These are phyloP conservation scores for Marchantia polymorpha DNA, from an alignment of 225 moss, liverwort and hornwort species.

Conservation along the genomic window DNA sequence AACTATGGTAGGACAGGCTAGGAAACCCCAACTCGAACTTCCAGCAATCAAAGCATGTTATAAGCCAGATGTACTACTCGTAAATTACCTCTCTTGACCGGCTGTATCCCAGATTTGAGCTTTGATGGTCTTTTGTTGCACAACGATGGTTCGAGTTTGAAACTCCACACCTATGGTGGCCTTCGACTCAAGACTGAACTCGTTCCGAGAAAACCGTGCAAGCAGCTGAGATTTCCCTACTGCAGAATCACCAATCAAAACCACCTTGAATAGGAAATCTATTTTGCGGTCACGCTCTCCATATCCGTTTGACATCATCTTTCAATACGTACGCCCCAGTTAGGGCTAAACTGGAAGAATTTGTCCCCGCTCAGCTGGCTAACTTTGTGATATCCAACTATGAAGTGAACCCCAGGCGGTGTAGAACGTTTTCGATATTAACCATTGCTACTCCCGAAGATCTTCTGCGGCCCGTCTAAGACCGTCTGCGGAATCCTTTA, in stretches of 20 bases:
- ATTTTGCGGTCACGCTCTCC: conserved; percentile 84
- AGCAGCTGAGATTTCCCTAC: conserved; percentile 95
- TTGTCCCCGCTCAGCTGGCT: background rate
- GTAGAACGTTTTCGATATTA: conserved; percentile 13
- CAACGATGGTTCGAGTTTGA: conserved; percentile 85
- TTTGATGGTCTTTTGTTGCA: conserved; percentile 84
- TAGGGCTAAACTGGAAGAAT: conserved; percentile 27
- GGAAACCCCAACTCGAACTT: background rate
- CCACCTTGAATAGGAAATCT: conserved; percentile 91
- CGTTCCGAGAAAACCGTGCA: conserved; percentile 86
- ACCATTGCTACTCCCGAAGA: conserved; percentile 19
- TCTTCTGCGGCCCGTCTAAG: background rate
- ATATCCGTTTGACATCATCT: conserved; percentile 82
- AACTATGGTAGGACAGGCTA: background rate
- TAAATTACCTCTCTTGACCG: conserved; percentile 82
- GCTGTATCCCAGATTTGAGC: conserved; percentile 99
- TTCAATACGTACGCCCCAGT: conserved; percentile 18
- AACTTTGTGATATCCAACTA: background rate
- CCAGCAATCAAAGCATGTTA: background rate
- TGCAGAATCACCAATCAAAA: conserved; percentile 88
- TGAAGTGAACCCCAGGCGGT: conserved; percentile 4
- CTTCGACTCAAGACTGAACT: conserved; percentile 94
- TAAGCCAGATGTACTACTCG: background rate
- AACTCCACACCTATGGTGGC: conserved; percentile 96
- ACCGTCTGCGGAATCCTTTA: background rate